These are phyloP conservation scores for Sextonia rubra DNA, from an alignment of 164 flowering plant genomes.

Conservation along the genomic window DNA sequence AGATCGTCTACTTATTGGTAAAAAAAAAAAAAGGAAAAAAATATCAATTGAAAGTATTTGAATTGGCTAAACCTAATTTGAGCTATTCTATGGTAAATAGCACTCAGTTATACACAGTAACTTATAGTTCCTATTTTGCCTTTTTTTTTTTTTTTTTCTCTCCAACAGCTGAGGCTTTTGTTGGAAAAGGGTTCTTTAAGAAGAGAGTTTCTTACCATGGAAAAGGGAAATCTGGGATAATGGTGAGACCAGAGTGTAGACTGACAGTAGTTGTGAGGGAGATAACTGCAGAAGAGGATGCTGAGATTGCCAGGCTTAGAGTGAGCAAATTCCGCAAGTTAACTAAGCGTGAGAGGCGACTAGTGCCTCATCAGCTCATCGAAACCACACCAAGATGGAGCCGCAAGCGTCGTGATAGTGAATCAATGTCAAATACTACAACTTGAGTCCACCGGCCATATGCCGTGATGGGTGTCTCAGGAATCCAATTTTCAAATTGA, in stretches of 20 bases:
- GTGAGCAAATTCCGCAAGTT: conserved; percentile 73
- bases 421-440: background rate
- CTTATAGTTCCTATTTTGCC: background rate
- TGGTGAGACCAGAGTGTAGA: conserved; percentile 73
- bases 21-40: background rate
- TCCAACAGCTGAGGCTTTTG: conserved; percentile 80
- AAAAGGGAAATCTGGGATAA: conserved; percentile 64
- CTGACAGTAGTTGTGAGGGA: conserved; percentile 89
- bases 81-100: too few species aligned
- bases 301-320: conserved; percentile 71
- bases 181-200: conserved; percentile 75
- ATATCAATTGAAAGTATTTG: background rate
- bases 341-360: conserved; percentile 64
- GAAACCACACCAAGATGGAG: conserved; percentile 88
- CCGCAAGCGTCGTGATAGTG: conserved; percentile 44
- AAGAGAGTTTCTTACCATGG: conserved; percentile 70
- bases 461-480: background rate
- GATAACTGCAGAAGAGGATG: conserved; percentile 85
- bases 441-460: background rate
- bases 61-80: background rate
- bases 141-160: background rate
- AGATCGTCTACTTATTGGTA: conserved; percentile 95
- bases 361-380: conserved; percentile 83
- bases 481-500: background rate
- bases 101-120: background rate